Percentiles rank a stretch among this genome's conserved stretches.
Evolutionary conservation across 345 rosid genomes (phyloP).

Genomic region (Boechera divaricarpa): DNA sequence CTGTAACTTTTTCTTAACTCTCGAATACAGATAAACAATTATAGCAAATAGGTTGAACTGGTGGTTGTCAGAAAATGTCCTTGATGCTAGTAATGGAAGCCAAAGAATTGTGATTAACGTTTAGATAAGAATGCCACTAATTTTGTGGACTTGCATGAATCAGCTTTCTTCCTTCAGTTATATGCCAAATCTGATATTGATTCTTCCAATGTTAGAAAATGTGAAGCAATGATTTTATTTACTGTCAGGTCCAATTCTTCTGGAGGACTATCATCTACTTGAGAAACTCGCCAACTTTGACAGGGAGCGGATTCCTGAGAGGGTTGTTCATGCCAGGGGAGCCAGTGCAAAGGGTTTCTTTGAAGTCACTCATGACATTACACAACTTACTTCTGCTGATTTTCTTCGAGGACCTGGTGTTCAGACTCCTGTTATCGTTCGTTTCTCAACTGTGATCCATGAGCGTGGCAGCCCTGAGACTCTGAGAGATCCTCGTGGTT

Average conservation of each 20-base stretch:
- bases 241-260: slow-evolving; percentile 84
- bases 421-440: slow-evolving; percentile 94
- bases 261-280: slow-evolving; percentile 94
- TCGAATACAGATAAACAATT: not conserved
- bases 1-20: not conserved
- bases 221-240: not conserved
- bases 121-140: not conserved
- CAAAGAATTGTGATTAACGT: not conserved
- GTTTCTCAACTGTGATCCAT: slow-evolving; percentile 97
- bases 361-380: slow-evolving; percentile 92
- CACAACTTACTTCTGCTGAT: slow-evolving; percentile 84
- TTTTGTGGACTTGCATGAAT: not conserved
- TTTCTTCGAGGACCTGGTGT: slow-evolving; percentile 92
- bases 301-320: slow-evolving; percentile 95
- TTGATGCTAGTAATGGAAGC: not conserved
- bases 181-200: not conserved
- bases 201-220: not conserved
- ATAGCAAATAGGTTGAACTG: not conserved
- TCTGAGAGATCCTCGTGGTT: slow-evolving; percentile 93
- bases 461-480: slow-evolving; percentile 99
- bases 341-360: slow-evolving; percentile 99
- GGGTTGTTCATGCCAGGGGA: slow-evolving; percentile 98
- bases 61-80: not conserved
- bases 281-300: slow-evolving; percentile 95
- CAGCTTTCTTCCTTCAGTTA: slow-evolving; percentile 12